A percentile compares a stretch with the other conserved stretches of the same genome.
Evolutionary conservation across 2,329 filamentous ascomycete species (phyloP).

Genomic region (Trichoderma guizhouense): DNA sequence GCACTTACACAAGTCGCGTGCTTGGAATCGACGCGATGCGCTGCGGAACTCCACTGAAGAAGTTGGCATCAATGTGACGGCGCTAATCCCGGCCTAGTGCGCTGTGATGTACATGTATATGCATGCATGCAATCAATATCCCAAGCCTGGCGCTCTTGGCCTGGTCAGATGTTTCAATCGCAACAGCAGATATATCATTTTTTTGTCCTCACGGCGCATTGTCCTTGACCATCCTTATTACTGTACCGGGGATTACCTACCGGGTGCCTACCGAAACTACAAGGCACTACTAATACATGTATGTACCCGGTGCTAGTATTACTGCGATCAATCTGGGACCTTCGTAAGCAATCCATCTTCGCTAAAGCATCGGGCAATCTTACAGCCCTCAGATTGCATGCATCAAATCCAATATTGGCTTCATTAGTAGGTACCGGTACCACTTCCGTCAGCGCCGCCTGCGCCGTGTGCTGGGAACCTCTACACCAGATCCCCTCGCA

Average conservation of each 20-base stretch:
- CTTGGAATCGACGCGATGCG: background rate
- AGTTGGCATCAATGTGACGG: background rate
- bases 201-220: background rate
- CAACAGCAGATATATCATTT: background rate
- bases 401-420: background rate
- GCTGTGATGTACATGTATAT: background rate
- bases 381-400: background rate
- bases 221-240: background rate
- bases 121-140: background rate
- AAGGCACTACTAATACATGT: background rate
- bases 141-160: background rate
- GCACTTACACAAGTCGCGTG: background rate
- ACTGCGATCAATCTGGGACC: background rate
- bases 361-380: background rate
- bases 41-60: background rate
- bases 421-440: background rate
- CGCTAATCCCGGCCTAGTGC: background rate
- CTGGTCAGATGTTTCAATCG: background rate
- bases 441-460: background rate
- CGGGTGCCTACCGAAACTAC: background rate
- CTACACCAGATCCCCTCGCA: background rate
- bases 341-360: background rate
- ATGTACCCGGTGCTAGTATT: background rate
- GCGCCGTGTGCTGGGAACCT: background rate
- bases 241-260: background rate